phyloP scores from a whole-genome alignment of 169 alveolate genomes.

The Plasmodium knowlesi region DNA sequence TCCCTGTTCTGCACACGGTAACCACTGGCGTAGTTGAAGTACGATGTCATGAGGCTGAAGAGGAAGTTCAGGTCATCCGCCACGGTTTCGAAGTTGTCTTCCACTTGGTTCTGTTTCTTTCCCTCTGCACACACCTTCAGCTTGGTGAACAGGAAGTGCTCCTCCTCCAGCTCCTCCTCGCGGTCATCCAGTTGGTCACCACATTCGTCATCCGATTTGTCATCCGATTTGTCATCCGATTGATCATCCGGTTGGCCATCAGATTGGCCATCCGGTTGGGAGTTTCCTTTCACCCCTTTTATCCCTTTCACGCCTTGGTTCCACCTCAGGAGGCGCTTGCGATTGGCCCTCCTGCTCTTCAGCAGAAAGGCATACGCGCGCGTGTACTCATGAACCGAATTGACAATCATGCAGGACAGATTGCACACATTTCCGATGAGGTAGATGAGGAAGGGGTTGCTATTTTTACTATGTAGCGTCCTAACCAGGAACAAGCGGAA shows the following conservation, averaged over 20 bases:
- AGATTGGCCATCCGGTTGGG: not conserved
- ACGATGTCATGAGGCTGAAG: constrained; percentile 53
- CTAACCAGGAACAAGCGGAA: constrained; percentile 58
- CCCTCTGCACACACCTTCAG: constrained; percentile 7
- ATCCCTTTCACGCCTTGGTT: not conserved
- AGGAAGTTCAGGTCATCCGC: constrained; percentile 49
- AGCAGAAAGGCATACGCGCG: constrained; percentile 62
- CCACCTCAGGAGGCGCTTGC: not conserved
- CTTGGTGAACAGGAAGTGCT: constrained; percentile 6
- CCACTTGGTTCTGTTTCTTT: not conserved
- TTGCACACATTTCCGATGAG: constrained; percentile 55
- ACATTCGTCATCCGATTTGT: not conserved
- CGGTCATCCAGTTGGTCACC: not conserved
- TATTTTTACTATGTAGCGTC: constrained; percentile 29
- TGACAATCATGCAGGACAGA: constrained; percentile 28
- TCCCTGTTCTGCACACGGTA: constrained; percentile 35
- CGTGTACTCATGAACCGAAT: constrained; percentile 61
- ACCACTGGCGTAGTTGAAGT: constrained; percentile 55
- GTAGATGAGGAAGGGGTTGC: constrained; percentile 51
- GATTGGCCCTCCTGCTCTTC: constrained; percentile 6
- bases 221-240: too few relatives aligned
- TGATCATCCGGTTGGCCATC: not conserved
- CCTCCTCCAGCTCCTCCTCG: constrained; percentile 12
- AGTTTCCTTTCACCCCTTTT: not conserved
- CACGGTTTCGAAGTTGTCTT: constrained; percentile 24